phyloP scores from a whole-genome alignment of 1,284 basidiomycete species.

The Xerocomus cyaneibrunnescens region DNA sequence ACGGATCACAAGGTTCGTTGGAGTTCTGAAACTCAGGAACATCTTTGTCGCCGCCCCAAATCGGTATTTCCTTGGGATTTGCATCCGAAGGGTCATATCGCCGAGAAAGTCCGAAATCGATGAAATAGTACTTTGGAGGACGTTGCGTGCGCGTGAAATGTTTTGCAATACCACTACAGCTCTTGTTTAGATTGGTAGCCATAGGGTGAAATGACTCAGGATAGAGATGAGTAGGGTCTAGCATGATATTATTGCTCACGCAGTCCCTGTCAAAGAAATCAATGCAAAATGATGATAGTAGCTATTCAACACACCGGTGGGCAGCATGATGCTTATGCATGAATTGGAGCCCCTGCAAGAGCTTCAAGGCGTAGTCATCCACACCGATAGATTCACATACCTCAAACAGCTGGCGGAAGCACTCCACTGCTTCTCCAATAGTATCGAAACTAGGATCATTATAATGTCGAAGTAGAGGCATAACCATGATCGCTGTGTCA shows the following conservation, averaged over 20 bases:
- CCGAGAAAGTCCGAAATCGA: constrained; percentile 41
- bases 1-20: constrained; percentile 25
- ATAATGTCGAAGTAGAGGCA: background rate
- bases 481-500: background rate
- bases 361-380: no score
- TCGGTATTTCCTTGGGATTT: constrained; percentile 24
- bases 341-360: constrained; percentile 25
- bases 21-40: constrained; percentile 36
- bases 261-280: constrained; percentile 7
- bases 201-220: constrained; percentile 18
- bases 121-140: constrained; percentile 19
- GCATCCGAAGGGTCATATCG: constrained; percentile 23
- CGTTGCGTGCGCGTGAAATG: constrained; percentile 22
- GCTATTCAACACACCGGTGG: background rate
- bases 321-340: background rate
- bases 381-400: background rate
- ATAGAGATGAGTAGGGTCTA: constrained; percentile 37
- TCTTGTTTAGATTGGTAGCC: background rate
- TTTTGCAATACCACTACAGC: constrained; percentile 6
- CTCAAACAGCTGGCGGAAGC: constrained; percentile 35
- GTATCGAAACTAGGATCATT: background rate
- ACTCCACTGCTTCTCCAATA: constrained; percentile 6
- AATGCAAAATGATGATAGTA: no score
- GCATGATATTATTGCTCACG: constrained; percentile 40
- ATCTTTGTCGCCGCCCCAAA: constrained; percentile 35